Percentiles rank a stretch among this genome's conserved stretches.
Conservation (phyloP, 176 grass and related monocot genomes). For the Aechmea fasciata region DNA sequence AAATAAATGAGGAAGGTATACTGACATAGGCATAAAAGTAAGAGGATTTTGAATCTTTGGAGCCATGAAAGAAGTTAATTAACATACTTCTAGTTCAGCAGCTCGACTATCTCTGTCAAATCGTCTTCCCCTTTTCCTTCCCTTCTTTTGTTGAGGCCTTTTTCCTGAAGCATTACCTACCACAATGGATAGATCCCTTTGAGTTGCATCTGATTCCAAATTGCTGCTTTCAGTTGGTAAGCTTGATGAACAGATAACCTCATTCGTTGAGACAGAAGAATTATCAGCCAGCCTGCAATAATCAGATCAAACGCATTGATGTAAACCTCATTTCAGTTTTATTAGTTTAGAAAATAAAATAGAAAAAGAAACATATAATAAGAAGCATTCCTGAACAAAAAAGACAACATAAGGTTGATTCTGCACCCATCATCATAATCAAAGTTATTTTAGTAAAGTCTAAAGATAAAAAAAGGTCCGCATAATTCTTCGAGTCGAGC, state of each 20-base stretch:
- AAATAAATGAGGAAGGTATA: background rate
- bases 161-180: conserved; percentile 27
- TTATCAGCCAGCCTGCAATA: conserved; percentile 14
- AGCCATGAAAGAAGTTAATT: background rate
- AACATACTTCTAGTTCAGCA: conserved; percentile 57
- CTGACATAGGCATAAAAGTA: background rate
- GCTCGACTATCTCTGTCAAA: conserved; percentile 91
- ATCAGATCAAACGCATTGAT: background rate
- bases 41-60: background rate
- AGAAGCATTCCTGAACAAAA: background rate
- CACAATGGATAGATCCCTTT: conserved; percentile 24
- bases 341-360: background rate
- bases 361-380: conserved; percentile 1
- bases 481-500: too few relatives aligned
- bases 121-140: conserved; percentile 73
- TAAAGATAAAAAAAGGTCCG: background rate
- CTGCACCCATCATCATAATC: background rate
- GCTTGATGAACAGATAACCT: conserved; percentile 16
- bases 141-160: conserved; percentile 29
- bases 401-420: background rate
- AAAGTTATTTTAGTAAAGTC: background rate
- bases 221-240: conserved; percentile 25
- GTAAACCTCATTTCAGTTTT: background rate
- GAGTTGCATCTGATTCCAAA: conserved; percentile 4
- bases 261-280: conserved; percentile 10